A percentile compares a stretch with the other conserved stretches of the same genome.
Evolutionary conservation across 2,329 filamentous ascomycete genomes (phyloP).

Genomic region (Plenodomus lindquistii): DNA sequence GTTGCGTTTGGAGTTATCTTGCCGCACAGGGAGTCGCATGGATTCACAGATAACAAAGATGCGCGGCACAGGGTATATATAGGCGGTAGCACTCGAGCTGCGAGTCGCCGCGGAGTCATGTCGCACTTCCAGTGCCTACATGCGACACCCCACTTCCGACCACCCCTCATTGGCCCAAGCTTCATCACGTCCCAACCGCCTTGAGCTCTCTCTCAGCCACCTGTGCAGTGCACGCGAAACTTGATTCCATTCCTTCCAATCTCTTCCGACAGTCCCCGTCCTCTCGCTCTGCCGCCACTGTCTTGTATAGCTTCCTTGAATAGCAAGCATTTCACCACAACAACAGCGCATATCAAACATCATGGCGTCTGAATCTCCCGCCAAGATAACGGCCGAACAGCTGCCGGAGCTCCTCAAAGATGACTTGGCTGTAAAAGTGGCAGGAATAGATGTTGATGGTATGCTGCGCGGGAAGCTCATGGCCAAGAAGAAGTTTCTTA

Average conservation of each 20-base stretch:
- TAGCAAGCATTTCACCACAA: background rate
- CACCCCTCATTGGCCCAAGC: constrained; percentile 38
- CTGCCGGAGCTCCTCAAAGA: constrained; percentile 68
- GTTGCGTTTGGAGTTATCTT: constrained; percentile 15
- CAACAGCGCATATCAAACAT: background rate
- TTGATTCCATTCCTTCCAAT: constrained; percentile 7
- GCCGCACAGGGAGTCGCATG: constrained; percentile 9
- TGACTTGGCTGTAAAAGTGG: constrained; percentile 83
- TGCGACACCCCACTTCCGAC: constrained; percentile 10
- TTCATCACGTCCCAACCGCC: constrained; percentile 14
- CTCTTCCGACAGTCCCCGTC: background rate
- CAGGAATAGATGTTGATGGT: constrained; percentile 85
- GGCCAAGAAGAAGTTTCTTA: constrained; percentile 90
- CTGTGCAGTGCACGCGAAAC: constrained; percentile 7
- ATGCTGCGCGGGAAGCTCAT: constrained; percentile 87
- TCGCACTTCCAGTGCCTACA: constrained; percentile 5
- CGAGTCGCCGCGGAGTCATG: constrained; percentile 16
- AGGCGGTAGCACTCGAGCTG: constrained; percentile 5
- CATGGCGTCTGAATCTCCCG: constrained; percentile 22
- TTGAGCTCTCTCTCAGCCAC: constrained; percentile 3
- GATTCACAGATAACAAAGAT: constrained; percentile 8
- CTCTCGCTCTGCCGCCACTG: background rate
- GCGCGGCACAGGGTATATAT: constrained; percentile 13
- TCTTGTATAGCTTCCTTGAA: background rate
- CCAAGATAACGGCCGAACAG: constrained; percentile 63